Conservation (phyloP, 306 rosid genomes). For the Cucurbita ficifolia region DNA sequence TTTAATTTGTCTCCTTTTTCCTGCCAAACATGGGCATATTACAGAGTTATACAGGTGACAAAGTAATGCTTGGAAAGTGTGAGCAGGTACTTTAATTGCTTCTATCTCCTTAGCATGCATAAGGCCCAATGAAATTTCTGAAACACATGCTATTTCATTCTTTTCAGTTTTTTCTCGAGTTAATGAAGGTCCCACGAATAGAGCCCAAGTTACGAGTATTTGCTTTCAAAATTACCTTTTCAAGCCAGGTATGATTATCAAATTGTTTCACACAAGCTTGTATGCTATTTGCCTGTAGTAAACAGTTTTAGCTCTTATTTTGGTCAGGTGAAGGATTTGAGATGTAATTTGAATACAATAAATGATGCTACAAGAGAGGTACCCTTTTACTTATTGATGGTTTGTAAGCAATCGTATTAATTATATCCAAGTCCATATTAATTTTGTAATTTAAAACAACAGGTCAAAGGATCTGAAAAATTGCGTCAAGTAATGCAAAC, state of each 20-base stretch:
- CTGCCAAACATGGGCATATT: not conserved
- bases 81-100: conserved; percentile 61
- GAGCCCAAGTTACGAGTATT: conserved; percentile 92
- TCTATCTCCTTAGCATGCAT: conserved; percentile 8
- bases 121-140: conserved; percentile 9
- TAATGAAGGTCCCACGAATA: conserved; percentile 94
- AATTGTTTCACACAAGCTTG: not conserved
- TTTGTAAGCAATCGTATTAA: not conserved
- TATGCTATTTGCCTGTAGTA: not conserved
- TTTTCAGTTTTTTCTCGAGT: conserved; percentile 75
- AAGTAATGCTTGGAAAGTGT: conserved; percentile 89
- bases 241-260: conserved; percentile 50
- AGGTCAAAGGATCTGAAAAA: conserved; percentile 88
- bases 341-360: conserved; percentile 54
- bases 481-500: conserved; percentile 98
- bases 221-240: conserved; percentile 81
- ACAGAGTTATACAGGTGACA: conserved; percentile 73
- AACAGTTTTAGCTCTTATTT: not conserved
- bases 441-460: conserved; percentile 17
- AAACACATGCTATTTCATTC: conserved; percentile 5
- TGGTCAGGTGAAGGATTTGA: conserved; percentile 67
- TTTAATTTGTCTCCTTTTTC: not conserved
- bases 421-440: conserved; percentile 5
- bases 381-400: conserved; percentile 9
- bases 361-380: conserved; percentile 86